Evolutionary conservation across 257 asterid genomes (phyloP), one percentile per base, ranked within the genome.

Genomic region (Voacanga thouarsii): DNA sequence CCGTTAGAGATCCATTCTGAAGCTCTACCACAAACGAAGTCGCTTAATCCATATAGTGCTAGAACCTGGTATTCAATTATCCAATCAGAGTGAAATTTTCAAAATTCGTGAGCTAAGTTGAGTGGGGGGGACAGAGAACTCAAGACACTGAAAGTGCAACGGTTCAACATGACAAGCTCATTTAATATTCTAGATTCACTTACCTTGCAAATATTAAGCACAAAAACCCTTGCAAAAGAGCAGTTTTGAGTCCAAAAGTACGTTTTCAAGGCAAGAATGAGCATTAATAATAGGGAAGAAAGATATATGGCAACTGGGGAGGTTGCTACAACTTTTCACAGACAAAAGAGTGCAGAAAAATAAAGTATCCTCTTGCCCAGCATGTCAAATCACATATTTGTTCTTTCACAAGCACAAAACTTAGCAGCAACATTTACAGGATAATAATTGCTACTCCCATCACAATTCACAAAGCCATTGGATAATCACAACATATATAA

Each of bases 1-100:
- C 99, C 99, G 80, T 96, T 93, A 79, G 96, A 87, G 89, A 92
- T 90, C 97, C 97, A 96, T 83, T 96, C 91, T 3, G 97, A 92
- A 83, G 97, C 97, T 87, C 85, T 90, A 82, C 98, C 99, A 87
- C 99, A 96, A 60, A 96, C 96, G 83, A 93, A 89, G 89, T 96
- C 93, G 77, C 87, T 89, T 67, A 81, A 72, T 80, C 96, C 97
- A 78, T 98, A 96, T 75, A 98, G 98, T 77, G 92, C 97, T 82
- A 93, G 82, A 81, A 86, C 98, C 99, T 96, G 97, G 83, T 79
- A 87, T 47, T 57, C 72, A 67, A 84, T 79, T 77, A 63, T 76
- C n/a, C 78, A 81, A 78, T 86, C 84, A 86, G 80, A 75, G 74
- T 75, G 15, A 74, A 78, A 66, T 50, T 66, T 77, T 53, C 47